Evolutionary conservation across 2,329 filamentous ascomycete genomes (phyloP), one percentile per base, ranked within the genome.

Genomic region (Catunica adiposa): DNA sequence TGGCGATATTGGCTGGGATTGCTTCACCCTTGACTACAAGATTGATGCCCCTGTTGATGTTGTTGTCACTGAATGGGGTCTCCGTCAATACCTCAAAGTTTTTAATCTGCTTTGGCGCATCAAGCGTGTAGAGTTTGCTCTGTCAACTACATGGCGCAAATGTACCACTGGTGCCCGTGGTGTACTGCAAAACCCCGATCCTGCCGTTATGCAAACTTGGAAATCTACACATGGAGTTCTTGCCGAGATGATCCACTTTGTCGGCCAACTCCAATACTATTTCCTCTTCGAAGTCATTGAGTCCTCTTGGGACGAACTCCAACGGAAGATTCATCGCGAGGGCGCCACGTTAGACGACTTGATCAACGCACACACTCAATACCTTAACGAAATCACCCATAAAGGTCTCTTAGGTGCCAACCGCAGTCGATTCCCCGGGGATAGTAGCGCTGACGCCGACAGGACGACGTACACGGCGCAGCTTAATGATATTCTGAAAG

Each of bases 101-200:
- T 98, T 98, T 77, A 98, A 98, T 69, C 96, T 98, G 65, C 77
- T 98, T 2, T 98, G 92, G 90, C 84, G 92, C 60, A 88, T 98
- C 64, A 98, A 98, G 70, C 84, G 92, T 26, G 92, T 98, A 53
- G 92, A 98, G 65, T 98, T 97, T 64, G 89, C 87, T 0, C 78
- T 98, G 1, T 79, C 84, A 3, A 88, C 85, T 11, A 92, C 88
- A 42, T 98, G 92, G 89, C 82, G 92, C 57, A 85, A 89, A 61
- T 94, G 86, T 68, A 97, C 96, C 82, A 98, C 92, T 0, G 92
- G 92, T 47, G 82, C 89, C 2, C 79, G 92, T 59, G 89, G 90
- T n/a, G 89, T 97, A 0, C 77, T 98, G 5, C 83, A 85, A 59
- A 84, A 79, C 31, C 78, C 85, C 2, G 82, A 88, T 52, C 66